These are phyloP conservation scores for Brassica cretica DNA, from an alignment of 345 rosid species.

Conservation along the genomic window DNA sequence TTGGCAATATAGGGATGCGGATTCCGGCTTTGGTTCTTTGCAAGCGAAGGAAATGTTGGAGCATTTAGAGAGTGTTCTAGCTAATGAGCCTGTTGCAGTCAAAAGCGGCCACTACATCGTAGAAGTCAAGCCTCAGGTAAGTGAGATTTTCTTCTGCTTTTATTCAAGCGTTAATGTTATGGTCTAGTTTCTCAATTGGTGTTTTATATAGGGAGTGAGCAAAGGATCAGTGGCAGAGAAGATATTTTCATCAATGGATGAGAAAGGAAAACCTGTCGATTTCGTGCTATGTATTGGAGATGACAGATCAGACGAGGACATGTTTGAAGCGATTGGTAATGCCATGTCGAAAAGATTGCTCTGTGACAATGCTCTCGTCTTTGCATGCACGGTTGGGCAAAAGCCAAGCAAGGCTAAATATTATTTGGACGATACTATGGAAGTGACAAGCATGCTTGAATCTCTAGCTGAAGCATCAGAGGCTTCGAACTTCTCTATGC, in stretches of 20 bases:
- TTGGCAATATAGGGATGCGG: conserved; percentile 47
- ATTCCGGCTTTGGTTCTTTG: conserved; percentile 45
- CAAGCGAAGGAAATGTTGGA: conserved; percentile 48
- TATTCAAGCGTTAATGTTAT: not conserved
- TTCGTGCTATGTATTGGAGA: conserved; percentile 46
- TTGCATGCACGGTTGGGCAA: conserved; percentile 93
- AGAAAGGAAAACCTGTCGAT: conserved; percentile 39
- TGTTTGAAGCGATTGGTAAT: conserved; percentile 47
- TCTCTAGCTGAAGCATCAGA: conserved; percentile 45
- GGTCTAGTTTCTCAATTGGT: not conserved
- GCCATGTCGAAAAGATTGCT: conserved; percentile 41
- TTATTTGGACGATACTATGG: conserved; percentile 52
- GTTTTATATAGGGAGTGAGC: conserved; percentile 42
- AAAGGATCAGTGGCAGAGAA: conserved; percentile 44
- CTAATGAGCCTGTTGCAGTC: conserved; percentile 47
- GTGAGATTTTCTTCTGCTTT: not conserved
- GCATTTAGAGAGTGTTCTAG: conserved; percentile 44
- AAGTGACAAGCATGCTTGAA: conserved; percentile 45
- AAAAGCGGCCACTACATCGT: conserved; percentile 46
- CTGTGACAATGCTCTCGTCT: conserved; percentile 36
- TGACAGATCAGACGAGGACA: conserved; percentile 45
- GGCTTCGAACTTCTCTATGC: conserved; percentile 26
- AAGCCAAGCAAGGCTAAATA: conserved; percentile 98
- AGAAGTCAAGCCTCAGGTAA: conserved; percentile 47
- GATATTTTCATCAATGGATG: conserved; percentile 41